Conservation (phyloP, 169 alveolate species). For the Fabrea salina region DNA sequence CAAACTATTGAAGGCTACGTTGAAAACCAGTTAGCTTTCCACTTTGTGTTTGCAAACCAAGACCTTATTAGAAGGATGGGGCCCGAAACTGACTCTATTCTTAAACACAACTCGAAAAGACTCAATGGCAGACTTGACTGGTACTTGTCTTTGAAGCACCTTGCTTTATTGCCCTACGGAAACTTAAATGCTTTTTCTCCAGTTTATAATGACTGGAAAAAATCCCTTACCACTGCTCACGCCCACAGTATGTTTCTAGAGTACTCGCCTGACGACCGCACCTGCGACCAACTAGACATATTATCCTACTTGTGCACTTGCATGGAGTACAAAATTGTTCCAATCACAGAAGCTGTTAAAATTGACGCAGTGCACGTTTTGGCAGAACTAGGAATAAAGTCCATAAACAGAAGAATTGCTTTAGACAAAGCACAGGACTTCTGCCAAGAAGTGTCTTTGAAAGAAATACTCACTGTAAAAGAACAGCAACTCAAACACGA, state of each 20-base stretch:
- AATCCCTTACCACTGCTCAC: background rate
- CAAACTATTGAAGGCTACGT: background rate
- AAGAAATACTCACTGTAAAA: background rate
- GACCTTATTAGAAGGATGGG: background rate
- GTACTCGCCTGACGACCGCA: background rate
- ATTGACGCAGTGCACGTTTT: background rate
- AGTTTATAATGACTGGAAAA: constrained; percentile 8
- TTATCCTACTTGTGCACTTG: background rate
- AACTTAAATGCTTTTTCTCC: background rate
- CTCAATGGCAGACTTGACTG: background rate
- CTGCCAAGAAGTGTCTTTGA: background rate
- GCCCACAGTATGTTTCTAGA: background rate
- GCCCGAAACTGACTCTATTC: background rate
- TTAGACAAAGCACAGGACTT: background rate
- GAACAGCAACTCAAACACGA: background rate
- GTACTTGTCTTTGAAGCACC: constrained; percentile 3
- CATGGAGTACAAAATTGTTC: no score
- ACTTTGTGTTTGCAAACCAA: constrained; percentile 1
- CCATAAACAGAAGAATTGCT: background rate
- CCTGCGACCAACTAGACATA: background rate
- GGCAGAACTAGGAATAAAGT: background rate
- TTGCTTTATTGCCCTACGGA: constrained; percentile 23
- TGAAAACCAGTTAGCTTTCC: constrained; percentile 3
- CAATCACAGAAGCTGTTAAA: no score
- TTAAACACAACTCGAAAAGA: constrained; percentile 21